Conservation (phyloP, 257 asterid genomes). For the Solanum ossicruentum region DNA sequence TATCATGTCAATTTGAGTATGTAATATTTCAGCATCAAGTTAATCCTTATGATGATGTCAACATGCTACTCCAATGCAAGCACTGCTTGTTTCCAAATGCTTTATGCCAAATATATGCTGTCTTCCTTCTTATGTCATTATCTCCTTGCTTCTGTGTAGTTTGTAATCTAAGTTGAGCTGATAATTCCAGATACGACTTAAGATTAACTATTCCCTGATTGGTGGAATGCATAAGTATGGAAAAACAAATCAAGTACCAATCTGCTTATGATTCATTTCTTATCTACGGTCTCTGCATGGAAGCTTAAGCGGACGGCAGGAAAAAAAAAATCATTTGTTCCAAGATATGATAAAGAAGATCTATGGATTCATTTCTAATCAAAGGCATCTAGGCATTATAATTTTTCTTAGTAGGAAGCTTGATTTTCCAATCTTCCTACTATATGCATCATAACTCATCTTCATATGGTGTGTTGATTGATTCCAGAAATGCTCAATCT, state of each 20-base stretch:
- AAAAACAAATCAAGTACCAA: neutral
- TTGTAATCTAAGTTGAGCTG: neutral
- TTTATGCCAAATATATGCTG: neutral
- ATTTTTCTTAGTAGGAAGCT: neutral
- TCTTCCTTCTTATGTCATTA: neutral
- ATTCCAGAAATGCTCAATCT: neutral
- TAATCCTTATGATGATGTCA: neutral
- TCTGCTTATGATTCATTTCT: neutral
- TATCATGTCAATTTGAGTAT: neutral
- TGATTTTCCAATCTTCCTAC: neutral
- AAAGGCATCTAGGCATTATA: neutral
- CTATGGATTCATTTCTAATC: neutral
- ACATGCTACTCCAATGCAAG: neutral
- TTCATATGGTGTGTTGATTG: neutral
- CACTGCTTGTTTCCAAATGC: neutral
- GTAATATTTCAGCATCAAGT: neutral
- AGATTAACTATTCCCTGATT: neutral
- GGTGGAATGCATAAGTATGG: neutral
- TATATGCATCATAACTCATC: neutral
- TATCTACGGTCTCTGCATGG: neutral
- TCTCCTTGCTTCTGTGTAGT: neutral
- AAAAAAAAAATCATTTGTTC: neutral
- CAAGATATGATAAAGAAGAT: neutral
- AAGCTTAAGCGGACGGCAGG: neutral
- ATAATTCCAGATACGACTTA: neutral